Evolutionary conservation across 192 early-diverging fungal species (phyloP).

Genomic region (Coemansia sp.): DNA sequence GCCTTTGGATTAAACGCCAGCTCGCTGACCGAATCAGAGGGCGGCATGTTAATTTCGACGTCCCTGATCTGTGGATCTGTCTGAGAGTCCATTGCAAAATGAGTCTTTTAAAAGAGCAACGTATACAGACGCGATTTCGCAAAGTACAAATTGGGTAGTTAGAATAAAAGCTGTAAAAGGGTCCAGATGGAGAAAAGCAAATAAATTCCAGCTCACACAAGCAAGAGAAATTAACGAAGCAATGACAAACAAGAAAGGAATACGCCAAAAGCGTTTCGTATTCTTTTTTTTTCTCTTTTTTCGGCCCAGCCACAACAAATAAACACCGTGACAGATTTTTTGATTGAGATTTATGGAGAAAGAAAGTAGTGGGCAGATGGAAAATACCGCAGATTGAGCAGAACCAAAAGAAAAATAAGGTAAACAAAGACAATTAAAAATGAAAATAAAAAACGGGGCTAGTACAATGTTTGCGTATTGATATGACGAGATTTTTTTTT

Average conservation of each 20-base stretch:
- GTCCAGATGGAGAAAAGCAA: neutral
- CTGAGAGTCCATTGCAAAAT: conserved; percentile 19
- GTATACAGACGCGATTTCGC: no score
- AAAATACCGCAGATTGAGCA: no score
- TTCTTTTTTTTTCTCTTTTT: no score
- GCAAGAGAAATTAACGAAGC: neutral
- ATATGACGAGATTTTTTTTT: neutral
- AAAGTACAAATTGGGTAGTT: no score
- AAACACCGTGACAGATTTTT: no score
- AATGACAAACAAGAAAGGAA: no score
- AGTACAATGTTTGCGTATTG: neutral
- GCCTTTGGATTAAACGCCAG: conserved; percentile 80
- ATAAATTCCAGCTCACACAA: neutral
- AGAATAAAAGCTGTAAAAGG: neutral
- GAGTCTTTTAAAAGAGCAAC: conserved; percentile 5
- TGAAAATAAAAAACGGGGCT: neutral
- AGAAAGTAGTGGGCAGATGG: no score
- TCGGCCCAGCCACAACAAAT: no score
- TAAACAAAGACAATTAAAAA: conserved; percentile 2
- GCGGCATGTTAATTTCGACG: conserved; percentile 62
- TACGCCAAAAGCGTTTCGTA: no score
- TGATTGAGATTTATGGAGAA: no score
- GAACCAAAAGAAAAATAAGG: neutral
- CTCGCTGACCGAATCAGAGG: conserved; percentile 77
- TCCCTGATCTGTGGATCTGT: conserved; percentile 20